Base-by-base conservation (phyloP, 1,139 yeast genomes). In the Candida buenavistaensis region DNA sequence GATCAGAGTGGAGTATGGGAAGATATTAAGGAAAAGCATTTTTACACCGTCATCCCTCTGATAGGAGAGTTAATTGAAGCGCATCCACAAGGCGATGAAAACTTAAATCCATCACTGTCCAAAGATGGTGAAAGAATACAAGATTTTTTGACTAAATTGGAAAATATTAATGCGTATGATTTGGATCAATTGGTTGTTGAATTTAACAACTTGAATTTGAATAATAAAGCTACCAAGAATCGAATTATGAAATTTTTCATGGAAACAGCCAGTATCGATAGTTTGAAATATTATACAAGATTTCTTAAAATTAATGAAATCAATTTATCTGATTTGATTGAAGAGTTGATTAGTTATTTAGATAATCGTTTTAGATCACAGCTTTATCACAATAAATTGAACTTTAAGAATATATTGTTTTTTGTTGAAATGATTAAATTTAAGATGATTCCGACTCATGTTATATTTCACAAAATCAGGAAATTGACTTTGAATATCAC, bases 361-460 rank as follows among this genome's bases (percentile, higher is more conserved):
- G 90, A 84, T 48, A 59, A 59, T 23, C 80, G 81, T 2, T 75
- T 85, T 46, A 67, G 84, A 45, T 68, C 75, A 19, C 88, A 78
- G 50, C 66, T 81, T 23, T 69, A 71, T 43, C 68, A 79, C 19
- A 71, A 72, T 36, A 54, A 51, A 21, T 55, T 82, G 36, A 77
- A 78, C 44, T 75, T 80, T 46, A 72, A 68, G 44, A 79, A 75
- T 44, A 73, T 85, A 25, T 66, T 72, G 23, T 82, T 83, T 43
- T 81, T 86, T 44, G 67, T 80, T 33, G 97, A 90, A 51, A 64
- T 89, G 62, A 75, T 83, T 30, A 87, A 86, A 52, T 90, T 89
- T 55, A 79, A 76, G 45, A 56, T 88, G 46, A 68, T 89, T n/a
- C 94, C 95, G 0, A 64, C 68, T 14, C 83, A 78, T 55, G 68